phyloP scores from a whole-genome alignment of 305 asterid genomes.

The Nicotiana rustica region DNA sequence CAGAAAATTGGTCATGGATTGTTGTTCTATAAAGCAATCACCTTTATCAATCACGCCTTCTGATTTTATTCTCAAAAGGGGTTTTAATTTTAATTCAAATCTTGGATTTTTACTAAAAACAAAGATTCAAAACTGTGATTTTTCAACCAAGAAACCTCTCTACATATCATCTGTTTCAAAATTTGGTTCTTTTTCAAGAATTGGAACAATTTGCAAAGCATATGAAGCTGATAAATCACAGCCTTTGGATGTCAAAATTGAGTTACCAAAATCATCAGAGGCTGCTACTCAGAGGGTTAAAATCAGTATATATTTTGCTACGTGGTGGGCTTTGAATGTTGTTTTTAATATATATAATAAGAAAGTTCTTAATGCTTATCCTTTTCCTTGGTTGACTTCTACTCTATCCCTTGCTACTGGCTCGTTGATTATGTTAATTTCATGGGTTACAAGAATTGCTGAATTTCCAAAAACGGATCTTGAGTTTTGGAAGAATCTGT shows the following conservation, averaged over 20 bases:
- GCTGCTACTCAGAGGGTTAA: constrained; percentile 36
- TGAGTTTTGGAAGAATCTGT: constrained; percentile 40
- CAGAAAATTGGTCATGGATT: not conserved
- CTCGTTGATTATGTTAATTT: constrained; percentile 36
- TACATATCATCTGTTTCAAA: constrained; percentile 26
- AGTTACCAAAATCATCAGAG: constrained; percentile 28
- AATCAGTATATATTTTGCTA: constrained; percentile 39
- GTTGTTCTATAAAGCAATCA: constrained; percentile 26
- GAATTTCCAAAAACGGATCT: constrained; percentile 39
- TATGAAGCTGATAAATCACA: constrained; percentile 37
- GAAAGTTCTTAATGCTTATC: constrained; percentile 41
- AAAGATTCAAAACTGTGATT: constrained; percentile 3
- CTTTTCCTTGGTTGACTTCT: constrained; percentile 40
- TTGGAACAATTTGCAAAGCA: constrained; percentile 28
- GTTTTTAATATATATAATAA: constrained; percentile 42
- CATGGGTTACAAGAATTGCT: constrained; percentile 43
- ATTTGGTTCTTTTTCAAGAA: constrained; percentile 18
- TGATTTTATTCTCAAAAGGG: constrained; percentile 17
- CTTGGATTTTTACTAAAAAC: not conserved
- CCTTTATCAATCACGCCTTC: constrained; percentile 26
- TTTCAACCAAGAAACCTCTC: constrained; percentile 25
- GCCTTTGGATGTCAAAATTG: constrained; percentile 26
- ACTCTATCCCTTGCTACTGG: constrained; percentile 40
- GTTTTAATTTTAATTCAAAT: not conserved
- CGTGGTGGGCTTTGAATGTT: constrained; percentile 44